Base-by-base conservation (phyloP, 1,139 yeast species). In the Barnettozyma hawaiiensis region DNA sequence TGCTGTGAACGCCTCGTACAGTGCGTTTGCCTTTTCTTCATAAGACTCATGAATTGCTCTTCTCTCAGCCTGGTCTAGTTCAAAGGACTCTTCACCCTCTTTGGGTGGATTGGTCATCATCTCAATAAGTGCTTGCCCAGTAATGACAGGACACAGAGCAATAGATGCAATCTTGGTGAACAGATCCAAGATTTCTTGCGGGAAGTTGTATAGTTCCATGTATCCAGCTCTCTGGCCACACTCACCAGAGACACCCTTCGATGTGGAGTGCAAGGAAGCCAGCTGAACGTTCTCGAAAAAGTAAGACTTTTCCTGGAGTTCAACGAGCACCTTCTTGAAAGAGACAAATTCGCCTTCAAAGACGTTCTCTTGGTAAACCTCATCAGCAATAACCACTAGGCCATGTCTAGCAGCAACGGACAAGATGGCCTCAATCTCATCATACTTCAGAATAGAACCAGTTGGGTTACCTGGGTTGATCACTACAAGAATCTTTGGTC, bases 171-270 rank as follows among this genome's bases (percentile, higher is more conserved):
- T 71, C 65, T 92, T 92, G 65, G 85, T 72, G 42, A 92, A 71
- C 42, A 85, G 73, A 33, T 78, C 84, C 54, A 72, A 70, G 15
- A 90, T 82, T 39, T 83, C 90, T 5, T 71, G 70, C 21, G 75
- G 68, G 64, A 92, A 85, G 1, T 96, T 96, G 14, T 81, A 76
- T 12, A 90, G 68, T 65, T 92, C 98, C 95, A 92, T 85, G 70
- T 90, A 94, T 5, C 99, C 98, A 57, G 97, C 98, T 66, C 98
- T 81, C 69, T 92, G 98, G 46, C 98, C 98, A 72, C 98, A 92
- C 67, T 92, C 98, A 47, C 98, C 99, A 54, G 89, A 77, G 58
- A 89, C 86, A 61, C 98, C 98, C 67, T 92, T 92, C 16, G 97
- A 90, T 31, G 95, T 89, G 14, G 97, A 89, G 63, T 92, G 97